phyloP scores from a whole-genome alignment of 108 stramenopile genomes.

The Pseudonitzschia delicatissima region DNA sequence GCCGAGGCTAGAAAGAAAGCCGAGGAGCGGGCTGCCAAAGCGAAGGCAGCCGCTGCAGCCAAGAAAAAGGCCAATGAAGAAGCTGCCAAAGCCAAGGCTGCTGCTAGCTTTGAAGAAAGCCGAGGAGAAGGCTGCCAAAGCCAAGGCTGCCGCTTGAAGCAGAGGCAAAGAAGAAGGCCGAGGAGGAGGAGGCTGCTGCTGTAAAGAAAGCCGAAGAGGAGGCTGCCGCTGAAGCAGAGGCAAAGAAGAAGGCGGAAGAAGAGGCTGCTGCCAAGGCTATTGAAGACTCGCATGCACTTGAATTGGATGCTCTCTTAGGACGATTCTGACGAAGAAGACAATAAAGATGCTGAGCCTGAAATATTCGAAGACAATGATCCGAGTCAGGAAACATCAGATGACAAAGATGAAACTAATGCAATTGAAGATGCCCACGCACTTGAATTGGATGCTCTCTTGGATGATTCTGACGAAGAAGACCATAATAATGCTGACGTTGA shows the following conservation, averaged over 20 bases:
- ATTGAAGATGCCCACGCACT: not conserved
- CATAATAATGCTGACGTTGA: no score
- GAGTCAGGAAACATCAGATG: not conserved
- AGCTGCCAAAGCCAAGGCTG: not conserved
- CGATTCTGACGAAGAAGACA: not conserved
- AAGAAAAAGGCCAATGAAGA: not conserved
- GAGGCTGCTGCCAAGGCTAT: not conserved
- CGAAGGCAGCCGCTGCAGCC: no score
- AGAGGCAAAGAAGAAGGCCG: not conserved
- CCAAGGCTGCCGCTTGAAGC: not conserved
- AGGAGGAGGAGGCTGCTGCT: no score
- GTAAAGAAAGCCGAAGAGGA: not conserved
- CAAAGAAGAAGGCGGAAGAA: no score
- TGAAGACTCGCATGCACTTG: not conserved
- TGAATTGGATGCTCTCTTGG: not conserved
- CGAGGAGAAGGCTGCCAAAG: not conserved
- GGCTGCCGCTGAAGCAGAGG: not conserved
- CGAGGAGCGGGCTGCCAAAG: not conserved
- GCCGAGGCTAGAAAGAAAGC: not conserved
- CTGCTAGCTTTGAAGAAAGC: not conserved
- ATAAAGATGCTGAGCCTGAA: not conserved
- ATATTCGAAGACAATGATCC: no score
- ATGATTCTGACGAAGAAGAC: not conserved
- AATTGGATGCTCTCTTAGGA: constrained; percentile 3
- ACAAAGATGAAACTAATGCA: not conserved